Base-by-base conservation (phyloP, 768 basidiomycete species). In the Trametes elegans region DNA sequence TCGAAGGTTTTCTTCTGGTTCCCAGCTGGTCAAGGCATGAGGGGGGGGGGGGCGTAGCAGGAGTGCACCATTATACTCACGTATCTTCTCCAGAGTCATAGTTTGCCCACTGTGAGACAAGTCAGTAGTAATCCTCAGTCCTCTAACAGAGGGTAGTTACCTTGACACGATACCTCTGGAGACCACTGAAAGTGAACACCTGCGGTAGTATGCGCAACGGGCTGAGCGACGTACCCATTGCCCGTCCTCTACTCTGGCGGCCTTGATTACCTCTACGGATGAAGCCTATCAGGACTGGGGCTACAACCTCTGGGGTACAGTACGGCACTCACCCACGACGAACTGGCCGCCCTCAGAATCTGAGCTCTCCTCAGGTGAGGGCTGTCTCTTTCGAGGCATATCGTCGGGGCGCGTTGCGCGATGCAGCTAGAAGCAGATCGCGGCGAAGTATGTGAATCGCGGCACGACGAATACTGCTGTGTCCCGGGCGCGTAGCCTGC, bases 141-240 rank as follows among this genome's bases (percentile, higher is more conserved):
- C 43, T 4, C 21, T 5, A 21, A 6, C 13, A 19, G 18, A 3
- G 18, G 6, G 31, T 11, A 3, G 18, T 6, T 56, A 87, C 88
- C 76, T 88, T 88, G 35, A 89, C 87, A 48, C 63, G 65, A 61
- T 89, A 90, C 70, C 87, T 80, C 88, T 84, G n/a, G n/a, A n/a
- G n/a, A n/a, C n/a, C n/a, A n/a, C n/a, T n/a, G n/a, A n/a, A n/a
- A n/a, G n/a, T n/a, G n/a, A n/a, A n/a, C n/a, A n/a, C n/a, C n/a
- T n/a, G n/a, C n/a, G n/a, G n/a, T n/a, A n/a, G n/a, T n/a, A n/a
- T n/a, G n/a, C n/a, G n/a, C n/a, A n/a, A n/a, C n/a, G n/a, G n/a
- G n/a, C n/a, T n/a, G 8, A 16, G 3, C 18, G 3, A 66, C 80
- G 57, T 60, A 82, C 85, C 84, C 82, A 87, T 67, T 73, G 72